phyloP scores from a whole-genome alignment of 2,329 filamentous ascomycete genomes.

The Phialocephala subalpina region DNA sequence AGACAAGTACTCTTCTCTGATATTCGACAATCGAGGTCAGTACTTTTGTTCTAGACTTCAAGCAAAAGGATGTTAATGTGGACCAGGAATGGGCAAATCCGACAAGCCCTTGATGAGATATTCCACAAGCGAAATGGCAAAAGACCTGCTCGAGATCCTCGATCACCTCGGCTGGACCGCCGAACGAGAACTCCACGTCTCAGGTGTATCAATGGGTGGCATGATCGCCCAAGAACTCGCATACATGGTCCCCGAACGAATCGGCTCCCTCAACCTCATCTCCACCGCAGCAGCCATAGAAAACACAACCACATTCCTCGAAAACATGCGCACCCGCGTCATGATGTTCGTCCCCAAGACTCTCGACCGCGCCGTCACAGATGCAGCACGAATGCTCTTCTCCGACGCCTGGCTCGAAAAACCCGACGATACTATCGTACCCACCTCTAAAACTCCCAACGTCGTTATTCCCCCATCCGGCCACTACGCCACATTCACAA shows the following conservation, averaged over 20 bases:
- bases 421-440: constrained; percentile 66
- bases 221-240: constrained; percentile 91
- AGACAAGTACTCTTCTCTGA: constrained; percentile 74
- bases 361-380: constrained; percentile 70
- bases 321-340: constrained; percentile 67
- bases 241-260: constrained; percentile 56
- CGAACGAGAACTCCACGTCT: constrained; percentile 67
- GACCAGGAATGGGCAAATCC: constrained; percentile 72
- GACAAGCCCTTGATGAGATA: constrained; percentile 82
- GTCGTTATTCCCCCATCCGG: constrained; percentile 45
- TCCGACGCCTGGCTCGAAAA: constrained; percentile 65
- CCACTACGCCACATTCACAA: constrained; percentile 66
- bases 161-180: constrained; percentile 74
- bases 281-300: constrained; percentile 68
- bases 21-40: constrained; percentile 79
- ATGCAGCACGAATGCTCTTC: constrained; percentile 73
- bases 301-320: constrained; percentile 66
- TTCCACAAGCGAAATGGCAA: constrained; percentile 85
- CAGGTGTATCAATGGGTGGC: constrained; percentile 85
- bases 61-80: constrained; percentile 14
- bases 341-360: constrained; percentile 73
- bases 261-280: constrained; percentile 65
- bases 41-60: neutral
- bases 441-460: constrained; percentile 51
- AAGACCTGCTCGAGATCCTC: constrained; percentile 75